These are phyloP conservation scores for Lanmaoa pseudosensibilis DNA, from an alignment of 768 basidiomycete species.

Conservation along the genomic window DNA sequence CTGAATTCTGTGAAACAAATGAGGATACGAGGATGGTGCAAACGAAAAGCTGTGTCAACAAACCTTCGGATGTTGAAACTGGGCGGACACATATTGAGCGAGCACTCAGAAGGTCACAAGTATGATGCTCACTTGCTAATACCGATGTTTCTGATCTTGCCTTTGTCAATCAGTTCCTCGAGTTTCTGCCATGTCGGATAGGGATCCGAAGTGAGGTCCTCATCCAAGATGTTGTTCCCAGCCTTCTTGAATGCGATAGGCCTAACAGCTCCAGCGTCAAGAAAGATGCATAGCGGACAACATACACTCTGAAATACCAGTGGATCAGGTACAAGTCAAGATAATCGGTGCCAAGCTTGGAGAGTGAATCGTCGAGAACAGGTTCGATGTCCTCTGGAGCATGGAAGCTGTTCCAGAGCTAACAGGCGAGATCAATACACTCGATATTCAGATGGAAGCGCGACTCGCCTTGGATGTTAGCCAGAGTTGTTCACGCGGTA, in stretches of 20 bases:
- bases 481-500: slow-evolving; percentile 66
- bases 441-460: neutral
- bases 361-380: slow-evolving; percentile 63
- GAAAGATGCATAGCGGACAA: neutral
- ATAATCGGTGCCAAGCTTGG: slow-evolving; percentile 62
- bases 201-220: slow-evolving; percentile 62
- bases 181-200: slow-evolving; percentile 81
- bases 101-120: neutral
- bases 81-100: neutral
- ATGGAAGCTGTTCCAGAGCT: slow-evolving; percentile 81
- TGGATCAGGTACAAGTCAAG: slow-evolving; percentile 82
- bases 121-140: slow-evolving; percentile 65
- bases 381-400: slow-evolving; percentile 70
- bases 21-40: neutral
- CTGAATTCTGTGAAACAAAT: slow-evolving; percentile 40
- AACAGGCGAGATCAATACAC: neutral
- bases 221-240: slow-evolving; percentile 46
- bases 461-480: slow-evolving; percentile 55
- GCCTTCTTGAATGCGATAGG: slow-evolving; percentile 67
- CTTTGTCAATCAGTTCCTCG: slow-evolving; percentile 74
- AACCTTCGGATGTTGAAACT: slow-evolving; percentile 63
- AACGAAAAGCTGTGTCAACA: neutral
- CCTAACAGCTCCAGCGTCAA: slow-evolving; percentile 36
- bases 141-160: slow-evolving; percentile 78
- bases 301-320: slow-evolving; percentile 46